Percentiles rank a stretch among this genome's conserved stretches.
phyloP scores from a whole-genome alignment of 148 eudicot genomes.

The Gaultheria prostrata region DNA sequence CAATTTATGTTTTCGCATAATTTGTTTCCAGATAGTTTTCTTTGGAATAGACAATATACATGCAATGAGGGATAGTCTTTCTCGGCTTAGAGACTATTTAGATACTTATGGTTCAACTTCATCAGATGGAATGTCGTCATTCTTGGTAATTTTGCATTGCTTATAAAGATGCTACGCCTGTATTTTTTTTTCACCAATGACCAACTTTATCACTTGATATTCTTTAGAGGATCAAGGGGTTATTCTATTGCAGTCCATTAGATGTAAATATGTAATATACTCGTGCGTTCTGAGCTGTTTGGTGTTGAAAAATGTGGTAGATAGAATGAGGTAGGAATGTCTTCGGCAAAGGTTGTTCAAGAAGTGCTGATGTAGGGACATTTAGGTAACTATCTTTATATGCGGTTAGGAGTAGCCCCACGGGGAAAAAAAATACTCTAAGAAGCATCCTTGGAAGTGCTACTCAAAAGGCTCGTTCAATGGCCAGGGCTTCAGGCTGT shows the following conservation, averaged over 20 bases:
- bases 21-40: slow-evolving; percentile 78
- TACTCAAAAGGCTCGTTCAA: background rate
- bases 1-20: slow-evolving; percentile 9
- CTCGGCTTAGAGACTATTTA: slow-evolving; percentile 90
- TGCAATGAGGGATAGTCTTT: slow-evolving; percentile 97
- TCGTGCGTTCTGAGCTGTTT: background rate
- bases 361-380: slow-evolving; percentile 4
- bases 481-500: background rate
- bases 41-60: slow-evolving; percentile 98
- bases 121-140: slow-evolving; percentile 95
- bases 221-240: background rate
- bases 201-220: background rate
- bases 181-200: background rate
- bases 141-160: slow-evolving; percentile 52
- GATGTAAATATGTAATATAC: background rate
- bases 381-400: background rate
- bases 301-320: background rate
- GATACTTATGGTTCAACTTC: slow-evolving; percentile 97
- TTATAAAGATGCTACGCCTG: background rate
- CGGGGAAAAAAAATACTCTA: background rate
- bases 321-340: background rate
- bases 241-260: background rate
- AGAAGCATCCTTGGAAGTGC: background rate
- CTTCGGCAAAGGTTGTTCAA: background rate
- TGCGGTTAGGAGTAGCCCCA: background rate